These are phyloP conservation scores for Didymella pomorum DNA, from an alignment of 2,329 filamentous ascomycete species.

Conservation along the genomic window DNA sequence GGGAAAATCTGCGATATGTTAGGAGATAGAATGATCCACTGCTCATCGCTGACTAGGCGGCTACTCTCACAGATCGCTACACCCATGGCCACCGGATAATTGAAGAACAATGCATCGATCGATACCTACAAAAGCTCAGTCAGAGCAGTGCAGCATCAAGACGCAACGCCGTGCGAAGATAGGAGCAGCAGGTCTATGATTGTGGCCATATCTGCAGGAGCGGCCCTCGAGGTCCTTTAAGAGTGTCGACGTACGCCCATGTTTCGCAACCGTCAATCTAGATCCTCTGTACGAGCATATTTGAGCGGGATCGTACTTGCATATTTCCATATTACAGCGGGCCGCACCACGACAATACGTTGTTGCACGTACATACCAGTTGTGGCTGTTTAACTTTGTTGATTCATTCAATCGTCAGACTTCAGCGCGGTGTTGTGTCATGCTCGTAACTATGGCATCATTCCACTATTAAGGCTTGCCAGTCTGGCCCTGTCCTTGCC, in stretches of 20 bases:
- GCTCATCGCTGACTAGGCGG: not conserved
- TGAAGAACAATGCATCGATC: not conserved
- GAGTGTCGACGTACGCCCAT: not conserved
- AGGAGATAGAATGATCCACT: not conserved
- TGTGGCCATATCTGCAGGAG: not conserved
- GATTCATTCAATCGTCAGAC: constrained; percentile 4
- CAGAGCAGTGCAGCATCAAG: not conserved
- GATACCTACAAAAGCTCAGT: not conserved
- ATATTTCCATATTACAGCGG: not conserved
- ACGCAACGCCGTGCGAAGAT: not conserved
- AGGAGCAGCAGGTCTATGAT: not conserved
- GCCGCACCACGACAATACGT: not conserved
- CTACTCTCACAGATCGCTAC: not conserved
- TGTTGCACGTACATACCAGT: not conserved
- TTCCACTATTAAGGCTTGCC: constrained; percentile 5
- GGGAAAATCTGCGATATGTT: not conserved
- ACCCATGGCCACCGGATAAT: not conserved
- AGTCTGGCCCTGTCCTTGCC: constrained; percentile 35
- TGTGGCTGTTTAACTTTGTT: not conserved
- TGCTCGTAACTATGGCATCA: constrained; percentile 3
- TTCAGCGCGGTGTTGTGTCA: constrained; percentile 6
- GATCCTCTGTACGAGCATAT: constrained; percentile 6
- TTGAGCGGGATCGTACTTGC: constrained; percentile 15
- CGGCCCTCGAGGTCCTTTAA: constrained; percentile 1
- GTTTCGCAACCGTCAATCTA: constrained; percentile 4